Conservation (phyloP, 768 basidiomycete species). For the Solioccasus polychromus region DNA sequence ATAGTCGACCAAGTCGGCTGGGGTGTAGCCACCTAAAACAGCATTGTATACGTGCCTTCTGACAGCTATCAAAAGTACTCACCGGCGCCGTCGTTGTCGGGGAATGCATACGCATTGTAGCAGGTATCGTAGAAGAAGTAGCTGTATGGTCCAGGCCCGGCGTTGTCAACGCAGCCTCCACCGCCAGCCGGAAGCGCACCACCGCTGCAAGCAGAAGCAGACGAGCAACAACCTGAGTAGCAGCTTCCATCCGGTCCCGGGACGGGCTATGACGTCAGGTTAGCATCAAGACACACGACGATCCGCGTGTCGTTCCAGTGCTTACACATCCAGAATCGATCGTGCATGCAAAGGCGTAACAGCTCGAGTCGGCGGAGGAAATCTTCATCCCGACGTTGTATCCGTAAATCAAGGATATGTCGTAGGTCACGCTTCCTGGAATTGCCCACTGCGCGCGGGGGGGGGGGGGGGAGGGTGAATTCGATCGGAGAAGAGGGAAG, state of each 20-base stretch:
- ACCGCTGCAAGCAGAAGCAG: conserved; percentile 10
- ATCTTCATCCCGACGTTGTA: conserved; percentile 25
- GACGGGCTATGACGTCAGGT: conserved; percentile 8
- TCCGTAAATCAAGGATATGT: conserved; percentile 23
- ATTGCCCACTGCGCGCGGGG: background rate
- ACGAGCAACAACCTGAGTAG: conserved; percentile 22
- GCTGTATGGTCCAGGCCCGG: conserved; percentile 17
- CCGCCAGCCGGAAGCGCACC: conserved; percentile 14
- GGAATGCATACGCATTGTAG: conserved; percentile 20
- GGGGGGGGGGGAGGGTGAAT: background rate
- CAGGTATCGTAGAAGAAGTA: conserved; percentile 17
- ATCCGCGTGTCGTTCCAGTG: background rate
- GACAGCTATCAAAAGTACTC: background rate
- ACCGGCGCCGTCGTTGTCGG: conserved; percentile 22
- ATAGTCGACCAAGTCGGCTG: conserved; percentile 21
- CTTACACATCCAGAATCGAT: conserved; percentile 18
- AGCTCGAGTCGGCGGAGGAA: conserved; percentile 13
- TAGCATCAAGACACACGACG: background rate
- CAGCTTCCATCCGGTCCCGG: conserved; percentile 17
- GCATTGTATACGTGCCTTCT: background rate
- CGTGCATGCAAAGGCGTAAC: conserved; percentile 17
- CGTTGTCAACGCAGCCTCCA: conserved; percentile 13
- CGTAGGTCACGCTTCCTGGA: conserved; percentile 14
- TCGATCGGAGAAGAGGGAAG: too few relatives aligned
- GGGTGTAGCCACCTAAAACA: conserved; percentile 10